Percentiles rank a stretch among this genome's conserved stretches.
These are phyloP conservation scores for Septoria linicola DNA, from an alignment of 2,329 filamentous ascomycete genomes.

Conservation along the genomic window DNA sequence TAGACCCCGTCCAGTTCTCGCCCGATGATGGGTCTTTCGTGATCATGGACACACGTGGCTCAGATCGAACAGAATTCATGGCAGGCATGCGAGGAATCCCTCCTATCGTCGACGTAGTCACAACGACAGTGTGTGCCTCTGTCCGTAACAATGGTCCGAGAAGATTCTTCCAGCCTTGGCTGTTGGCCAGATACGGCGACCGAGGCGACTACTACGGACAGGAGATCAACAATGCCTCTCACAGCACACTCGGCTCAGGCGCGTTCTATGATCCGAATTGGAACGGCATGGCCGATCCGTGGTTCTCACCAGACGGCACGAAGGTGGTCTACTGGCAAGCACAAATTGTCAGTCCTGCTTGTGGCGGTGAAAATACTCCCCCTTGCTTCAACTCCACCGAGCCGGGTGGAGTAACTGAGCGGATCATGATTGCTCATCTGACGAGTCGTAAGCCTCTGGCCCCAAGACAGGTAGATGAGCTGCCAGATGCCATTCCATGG, in stretches of 20 bases:
- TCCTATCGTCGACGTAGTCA: slow-evolving; percentile 44
- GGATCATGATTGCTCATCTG: slow-evolving; percentile 46
- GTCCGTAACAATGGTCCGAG: slow-evolving; percentile 49
- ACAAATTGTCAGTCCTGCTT: slow-evolving; percentile 42
- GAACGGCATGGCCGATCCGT: slow-evolving; percentile 51
- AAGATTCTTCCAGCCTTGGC: slow-evolving; percentile 49
- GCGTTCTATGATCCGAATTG: slow-evolving; percentile 49
- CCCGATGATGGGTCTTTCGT: slow-evolving; percentile 47
- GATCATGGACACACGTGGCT: slow-evolving; percentile 47
- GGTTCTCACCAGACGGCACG: slow-evolving; percentile 45
- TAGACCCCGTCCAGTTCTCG: slow-evolving; percentile 46
- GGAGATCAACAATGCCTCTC: slow-evolving; percentile 41
- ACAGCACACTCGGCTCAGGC: slow-evolving; percentile 26
- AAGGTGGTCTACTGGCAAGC: slow-evolving; percentile 47
- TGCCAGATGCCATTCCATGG: slow-evolving; percentile 40
- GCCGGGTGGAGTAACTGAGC: slow-evolving; percentile 41
- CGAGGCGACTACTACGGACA: slow-evolving; percentile 48
- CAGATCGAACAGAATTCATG: slow-evolving; percentile 46
- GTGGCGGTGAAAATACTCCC: slow-evolving; percentile 47
- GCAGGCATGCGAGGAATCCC: slow-evolving; percentile 45
- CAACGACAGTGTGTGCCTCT: slow-evolving; percentile 39
- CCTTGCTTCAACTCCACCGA: slow-evolving; percentile 44
- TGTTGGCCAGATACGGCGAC: slow-evolving; percentile 49
- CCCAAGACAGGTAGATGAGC: slow-evolving; percentile 26
- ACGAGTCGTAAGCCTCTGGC: slow-evolving; percentile 36